Percentiles rank a stretch among this genome's conserved stretches.
Conservation (phyloP, 2,329 filamentous ascomycete species). For the Raffaelea albimanens region DNA sequence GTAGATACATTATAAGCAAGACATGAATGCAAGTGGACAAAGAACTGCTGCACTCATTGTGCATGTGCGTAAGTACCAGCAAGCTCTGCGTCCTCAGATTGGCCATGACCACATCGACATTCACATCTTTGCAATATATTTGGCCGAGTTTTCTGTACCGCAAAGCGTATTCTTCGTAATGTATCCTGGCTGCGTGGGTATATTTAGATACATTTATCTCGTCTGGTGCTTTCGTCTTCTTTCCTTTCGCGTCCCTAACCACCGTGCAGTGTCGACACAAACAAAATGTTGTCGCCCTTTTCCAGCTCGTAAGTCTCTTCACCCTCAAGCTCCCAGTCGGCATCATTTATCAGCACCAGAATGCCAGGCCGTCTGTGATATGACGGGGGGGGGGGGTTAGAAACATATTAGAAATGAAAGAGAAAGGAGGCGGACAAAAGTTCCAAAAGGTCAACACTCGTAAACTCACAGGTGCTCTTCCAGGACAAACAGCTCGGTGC, state of each 20-base stretch:
- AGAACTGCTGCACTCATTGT: too few relatives aligned
- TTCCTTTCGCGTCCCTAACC: conserved; percentile 61
- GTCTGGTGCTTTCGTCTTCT: too few relatives aligned
- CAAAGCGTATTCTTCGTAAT: too few relatives aligned
- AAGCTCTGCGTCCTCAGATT: too few relatives aligned
- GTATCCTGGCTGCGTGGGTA: too few relatives aligned
- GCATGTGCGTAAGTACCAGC: too few relatives aligned
- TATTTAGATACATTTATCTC: too few relatives aligned
- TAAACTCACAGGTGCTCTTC: conserved; percentile 74
- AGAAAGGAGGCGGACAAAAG: neutral
- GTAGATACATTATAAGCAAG: too few relatives aligned
- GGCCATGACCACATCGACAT: too few relatives aligned
- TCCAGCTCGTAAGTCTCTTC: conserved; percentile 85
- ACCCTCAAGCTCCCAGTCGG: conserved; percentile 96
- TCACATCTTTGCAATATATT: too few relatives aligned
- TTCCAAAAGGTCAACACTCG: neutral
- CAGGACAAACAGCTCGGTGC: conserved; percentile 83
- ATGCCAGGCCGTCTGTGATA: conserved; percentile 81
- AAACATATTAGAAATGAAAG: neutral
- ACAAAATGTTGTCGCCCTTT: conserved; percentile 76
- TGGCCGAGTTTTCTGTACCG: too few relatives aligned
- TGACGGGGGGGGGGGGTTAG: neutral
- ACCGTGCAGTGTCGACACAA: conserved; percentile 93
- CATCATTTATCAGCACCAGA: conserved; percentile 92
- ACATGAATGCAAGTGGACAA: too few relatives aligned